Percentiles rank a stretch among this genome's conserved stretches.
These are phyloP conservation scores for Athelia sp. DNA, from an alignment of 1,284 basidiomycete species.

Conservation along the genomic window DNA sequence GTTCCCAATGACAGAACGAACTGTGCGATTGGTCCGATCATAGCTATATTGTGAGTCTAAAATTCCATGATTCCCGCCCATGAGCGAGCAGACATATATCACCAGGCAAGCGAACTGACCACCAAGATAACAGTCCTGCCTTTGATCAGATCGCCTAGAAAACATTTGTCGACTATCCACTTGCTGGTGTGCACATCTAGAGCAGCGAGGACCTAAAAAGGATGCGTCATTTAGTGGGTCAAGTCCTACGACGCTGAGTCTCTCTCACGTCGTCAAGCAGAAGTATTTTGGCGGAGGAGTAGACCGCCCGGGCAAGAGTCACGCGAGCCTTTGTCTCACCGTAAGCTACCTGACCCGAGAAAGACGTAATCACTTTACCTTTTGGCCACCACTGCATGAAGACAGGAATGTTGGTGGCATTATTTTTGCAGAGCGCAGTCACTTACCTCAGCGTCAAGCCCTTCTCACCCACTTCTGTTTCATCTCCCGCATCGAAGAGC, in stretches of 20 bases:
- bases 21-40: conserved; percentile 57
- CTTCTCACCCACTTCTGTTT: conserved; percentile 50
- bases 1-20: conserved; percentile 53
- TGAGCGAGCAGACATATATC: not conserved
- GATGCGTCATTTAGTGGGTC: not conserved
- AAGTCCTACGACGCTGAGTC: not conserved
- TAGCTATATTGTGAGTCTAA: conserved; percentile 69
- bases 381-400: conserved; percentile 67
- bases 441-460: conserved; percentile 30
- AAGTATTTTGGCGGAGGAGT: conserved; percentile 41
- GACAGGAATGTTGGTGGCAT: too few relatives aligned
- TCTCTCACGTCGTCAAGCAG: conserved; percentile 41
- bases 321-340: conserved; percentile 43
- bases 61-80: too few relatives aligned
- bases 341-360: too few relatives aligned
- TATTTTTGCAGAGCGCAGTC: too few relatives aligned
- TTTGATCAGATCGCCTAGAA: conserved; percentile 47
- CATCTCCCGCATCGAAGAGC: conserved; percentile 55
- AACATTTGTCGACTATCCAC: conserved; percentile 62
- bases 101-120: conserved; percentile 30
- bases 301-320: conserved; percentile 69
- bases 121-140: conserved; percentile 56
- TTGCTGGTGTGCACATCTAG: conserved; percentile 54
- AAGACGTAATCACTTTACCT: conserved; percentile 26
- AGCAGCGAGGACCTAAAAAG: conserved; percentile 11